Conservation (phyloP, 75 land plant species). For the Cunninghamia lanceolata region DNA sequence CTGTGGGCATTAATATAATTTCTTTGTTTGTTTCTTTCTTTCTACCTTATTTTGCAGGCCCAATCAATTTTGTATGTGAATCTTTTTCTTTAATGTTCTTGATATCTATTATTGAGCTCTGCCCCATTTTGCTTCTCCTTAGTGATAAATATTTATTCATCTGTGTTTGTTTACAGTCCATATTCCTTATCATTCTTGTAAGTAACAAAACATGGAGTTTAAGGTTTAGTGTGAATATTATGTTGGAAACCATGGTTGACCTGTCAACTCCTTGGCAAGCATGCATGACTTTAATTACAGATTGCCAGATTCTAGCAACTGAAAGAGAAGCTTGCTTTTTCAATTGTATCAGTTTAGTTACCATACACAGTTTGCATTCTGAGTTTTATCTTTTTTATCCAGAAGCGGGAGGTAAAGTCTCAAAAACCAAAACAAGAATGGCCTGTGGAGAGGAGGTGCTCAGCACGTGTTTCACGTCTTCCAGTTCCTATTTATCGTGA, state of each 20-base stretch:
- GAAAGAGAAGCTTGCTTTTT: not conserved
- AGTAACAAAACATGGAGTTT: not conserved
- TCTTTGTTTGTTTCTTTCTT: too few species aligned
- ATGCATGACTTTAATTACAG: not conserved
- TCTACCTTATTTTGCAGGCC: not conserved
- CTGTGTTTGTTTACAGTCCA: not conserved
- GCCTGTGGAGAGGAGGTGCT: slow-evolving; percentile 42
- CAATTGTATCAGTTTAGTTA: not conserved
- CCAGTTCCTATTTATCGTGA: slow-evolving; percentile 49
- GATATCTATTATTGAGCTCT: not conserved
- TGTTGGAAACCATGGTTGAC: not conserved
- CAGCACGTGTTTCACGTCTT: slow-evolving; percentile 51
- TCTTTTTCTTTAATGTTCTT: not conserved
- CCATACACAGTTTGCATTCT: not conserved
- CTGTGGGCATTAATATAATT: too few species aligned
- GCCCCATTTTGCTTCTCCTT: not conserved
- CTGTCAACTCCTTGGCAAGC: not conserved
- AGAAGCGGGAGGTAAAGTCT: slow-evolving; percentile 21
- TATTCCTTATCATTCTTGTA: not conserved
- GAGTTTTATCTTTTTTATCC: not conserved
- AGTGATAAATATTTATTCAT: not conserved
- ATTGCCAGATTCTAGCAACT: not conserved
- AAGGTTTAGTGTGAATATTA: not conserved
- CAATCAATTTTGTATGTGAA: not conserved
- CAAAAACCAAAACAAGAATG: slow-evolving; percentile 4